Evolutionary conservation across 768 basidiomycete species (phyloP).

Genomic region (Amanita rimosa): DNA sequence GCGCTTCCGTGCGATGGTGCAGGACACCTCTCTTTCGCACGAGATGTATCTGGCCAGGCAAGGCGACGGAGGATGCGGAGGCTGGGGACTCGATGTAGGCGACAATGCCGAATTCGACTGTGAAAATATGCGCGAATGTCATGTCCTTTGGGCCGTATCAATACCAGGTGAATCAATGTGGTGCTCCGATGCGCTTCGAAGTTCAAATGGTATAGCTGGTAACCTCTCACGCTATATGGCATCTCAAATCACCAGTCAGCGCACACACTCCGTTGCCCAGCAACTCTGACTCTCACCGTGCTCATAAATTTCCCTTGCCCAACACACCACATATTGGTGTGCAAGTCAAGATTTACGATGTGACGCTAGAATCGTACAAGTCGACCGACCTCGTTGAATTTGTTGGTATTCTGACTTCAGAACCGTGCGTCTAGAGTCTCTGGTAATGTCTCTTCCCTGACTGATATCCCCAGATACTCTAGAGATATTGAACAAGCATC

Average conservation of each 20-base stretch:
- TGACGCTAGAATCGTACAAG: slow-evolving; percentile 33
- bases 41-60: slow-evolving; percentile 59
- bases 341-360: slow-evolving; percentile 66
- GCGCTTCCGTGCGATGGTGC: slow-evolving; percentile 67
- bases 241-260: slow-evolving; percentile 8
- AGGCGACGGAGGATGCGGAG: slow-evolving; percentile 37
- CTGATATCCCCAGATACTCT: slow-evolving; percentile 20
- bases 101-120: slow-evolving; percentile 26
- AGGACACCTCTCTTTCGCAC: slow-evolving; percentile 65
- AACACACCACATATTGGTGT: slow-evolving; percentile 48
- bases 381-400: slow-evolving; percentile 57
- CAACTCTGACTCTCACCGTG: slow-evolving; percentile 11
- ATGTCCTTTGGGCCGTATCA: slow-evolving; percentile 60
- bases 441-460: slow-evolving; percentile 7
- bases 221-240: background rate
- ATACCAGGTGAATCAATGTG: slow-evolving; percentile 62
- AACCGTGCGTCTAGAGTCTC: slow-evolving; percentile 37
- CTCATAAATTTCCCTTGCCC: slow-evolving; percentile 60
- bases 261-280: background rate
- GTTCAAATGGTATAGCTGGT: background rate
- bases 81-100: slow-evolving; percentile 56
- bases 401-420: slow-evolving; percentile 60
- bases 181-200: slow-evolving; percentile 23
- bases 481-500: slow-evolving; percentile 26
- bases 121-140: slow-evolving; percentile 47